Evolutionary conservation across 495 filamentous ascomycete species (phyloP), one percentile per base, ranked within the genome.

Genomic region (Bathelium albidoporum): DNA sequence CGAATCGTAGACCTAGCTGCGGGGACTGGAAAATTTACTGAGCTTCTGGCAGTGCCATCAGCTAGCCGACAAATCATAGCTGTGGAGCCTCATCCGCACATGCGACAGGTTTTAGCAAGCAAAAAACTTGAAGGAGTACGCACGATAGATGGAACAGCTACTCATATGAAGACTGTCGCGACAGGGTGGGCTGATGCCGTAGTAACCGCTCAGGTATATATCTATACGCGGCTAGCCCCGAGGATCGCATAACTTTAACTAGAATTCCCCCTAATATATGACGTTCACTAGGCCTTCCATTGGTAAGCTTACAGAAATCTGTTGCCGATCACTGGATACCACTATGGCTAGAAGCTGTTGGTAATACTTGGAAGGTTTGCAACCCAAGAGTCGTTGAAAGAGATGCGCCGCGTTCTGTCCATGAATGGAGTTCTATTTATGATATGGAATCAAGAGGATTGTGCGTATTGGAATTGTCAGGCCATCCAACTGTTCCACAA

Each of bases 391-490:
- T 69, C 84, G 1, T 71, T 87, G 28, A 73, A 74, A 34, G 80
- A 83, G 53, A 82, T 87, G 3, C 74, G 82, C 62, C 78, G 82
- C 39, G 76, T 82, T 0, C 69, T 87, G 32, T 74, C 68, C 28
- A 77, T 79, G 0, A 75, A 73, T 11, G 80, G 76, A 16, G 68
- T 72, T 2, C 72, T 88, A 16, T 83, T 79, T 3, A 74, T 84
- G 71, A 82, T 87, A 22, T 87, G 84, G 81, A 86, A 88, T 55
- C 71, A 83, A 52, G 84, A 88, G 70, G 84, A 86, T 59, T 86
- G 82, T 84, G 64, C 63, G 78, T 70, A 55, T 26, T 26, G 24
- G 7, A 2, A 10, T 60, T 68, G 16, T 60, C 10, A 43, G 22
- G 1, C 20, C 32, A 49, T n/a, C 32, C 29, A 44, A 16, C 7